Evolutionary conservation across 306 rosid species (phyloP).

Genomic region (Castanea sativa): DNA sequence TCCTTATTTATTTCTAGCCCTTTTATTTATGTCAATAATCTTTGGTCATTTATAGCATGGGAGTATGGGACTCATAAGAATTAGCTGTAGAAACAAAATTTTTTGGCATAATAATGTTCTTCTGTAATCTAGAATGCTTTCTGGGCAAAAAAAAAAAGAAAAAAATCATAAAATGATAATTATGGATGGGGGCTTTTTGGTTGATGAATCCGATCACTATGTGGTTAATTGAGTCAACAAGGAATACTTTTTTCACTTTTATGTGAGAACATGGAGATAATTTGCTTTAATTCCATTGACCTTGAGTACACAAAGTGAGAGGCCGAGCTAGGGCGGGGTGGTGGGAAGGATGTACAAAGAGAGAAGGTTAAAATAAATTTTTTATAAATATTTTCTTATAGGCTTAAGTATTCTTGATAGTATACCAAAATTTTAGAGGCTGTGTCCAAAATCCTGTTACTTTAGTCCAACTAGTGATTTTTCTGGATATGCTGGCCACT

Average conservation of each 20-base stretch:
- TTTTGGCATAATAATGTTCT: not conserved
- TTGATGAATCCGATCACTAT: not conserved
- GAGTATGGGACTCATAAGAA: not conserved
- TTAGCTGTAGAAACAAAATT: not conserved
- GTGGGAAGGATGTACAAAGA: not conserved
- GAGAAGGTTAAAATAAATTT: not conserved
- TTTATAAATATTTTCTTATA: not conserved
- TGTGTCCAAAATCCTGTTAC: not conserved
- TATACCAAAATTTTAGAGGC: not conserved
- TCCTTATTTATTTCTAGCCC: not conserved
- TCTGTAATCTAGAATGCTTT: not conserved
- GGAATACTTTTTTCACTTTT: not conserved
- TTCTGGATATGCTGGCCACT: not conserved
- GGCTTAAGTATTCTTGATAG: not conserved
- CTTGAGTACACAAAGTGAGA: not conserved
- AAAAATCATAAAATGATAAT: not conserved
- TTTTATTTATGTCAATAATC: not conserved
- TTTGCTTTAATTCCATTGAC: not conserved
- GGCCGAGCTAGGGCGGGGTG: not conserved
- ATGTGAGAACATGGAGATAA: not conserved
- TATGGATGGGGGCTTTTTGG: not conserved
- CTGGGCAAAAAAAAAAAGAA: too few relatives aligned
- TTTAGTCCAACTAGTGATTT: not conserved
- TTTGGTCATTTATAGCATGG: not conserved
- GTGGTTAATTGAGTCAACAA: not conserved